phyloP scores from a whole-genome alignment of 495 filamentous ascomycete species.

The Penicillium robsamsonii region DNA sequence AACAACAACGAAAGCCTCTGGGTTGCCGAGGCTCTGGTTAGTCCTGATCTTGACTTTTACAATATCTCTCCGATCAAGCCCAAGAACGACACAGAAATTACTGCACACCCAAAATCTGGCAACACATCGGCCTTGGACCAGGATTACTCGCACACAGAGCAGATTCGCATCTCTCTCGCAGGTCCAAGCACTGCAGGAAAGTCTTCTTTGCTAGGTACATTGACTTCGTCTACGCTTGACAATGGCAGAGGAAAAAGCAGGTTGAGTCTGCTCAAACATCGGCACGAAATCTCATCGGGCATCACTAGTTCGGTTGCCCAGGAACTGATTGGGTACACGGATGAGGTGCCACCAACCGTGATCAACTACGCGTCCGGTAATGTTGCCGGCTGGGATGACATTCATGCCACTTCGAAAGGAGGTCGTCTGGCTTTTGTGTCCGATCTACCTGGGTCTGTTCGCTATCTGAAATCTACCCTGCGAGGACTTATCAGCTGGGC shows the following conservation, averaged over 20 bases:
- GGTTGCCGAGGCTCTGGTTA: constrained; percentile 84
- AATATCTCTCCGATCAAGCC: constrained; percentile 17
- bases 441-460: constrained; percentile 86
- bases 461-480: constrained; percentile 83
- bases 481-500: constrained; percentile 92
- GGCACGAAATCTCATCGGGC: constrained; percentile 89
- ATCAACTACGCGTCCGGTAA: constrained; percentile 86
- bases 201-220: constrained; percentile 81
- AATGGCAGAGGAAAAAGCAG: constrained; percentile 89
- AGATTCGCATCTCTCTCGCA: constrained; percentile 86
- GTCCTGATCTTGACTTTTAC: constrained; percentile 55
- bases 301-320: constrained; percentile 91
- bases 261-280: constrained; percentile 82
- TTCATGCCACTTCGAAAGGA: constrained; percentile 69
- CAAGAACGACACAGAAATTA: constrained; percentile 3
- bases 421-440: constrained; percentile 83
- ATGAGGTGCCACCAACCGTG: constrained; percentile 41
- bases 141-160: constrained; percentile 53
- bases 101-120: constrained; percentile 1
- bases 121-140: constrained; percentile 18
- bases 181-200: constrained; percentile 93
- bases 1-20: constrained; percentile 61
- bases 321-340: constrained; percentile 81
- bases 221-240: constrained; percentile 83
- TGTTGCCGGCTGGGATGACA: constrained; percentile 91